Conservation (phyloP, 2,329 filamentous ascomycete species). For the Pseudonectria buxi region DNA sequence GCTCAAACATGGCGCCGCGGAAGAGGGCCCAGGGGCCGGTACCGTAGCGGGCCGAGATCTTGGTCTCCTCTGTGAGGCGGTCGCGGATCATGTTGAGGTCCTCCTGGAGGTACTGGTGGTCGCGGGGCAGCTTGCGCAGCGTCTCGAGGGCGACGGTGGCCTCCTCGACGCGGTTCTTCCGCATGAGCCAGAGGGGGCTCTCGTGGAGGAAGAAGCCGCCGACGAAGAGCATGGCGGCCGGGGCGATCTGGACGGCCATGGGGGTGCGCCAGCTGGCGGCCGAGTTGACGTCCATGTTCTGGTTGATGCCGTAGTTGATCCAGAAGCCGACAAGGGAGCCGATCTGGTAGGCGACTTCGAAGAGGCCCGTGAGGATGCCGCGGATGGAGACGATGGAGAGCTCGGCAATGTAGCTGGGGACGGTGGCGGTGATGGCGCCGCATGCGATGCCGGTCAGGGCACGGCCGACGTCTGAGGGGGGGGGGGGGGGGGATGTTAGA, state of each 20-base stretch:
- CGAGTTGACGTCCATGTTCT: slow-evolving; percentile 28
- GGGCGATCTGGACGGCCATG: slow-evolving; percentile 40
- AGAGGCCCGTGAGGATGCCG: slow-evolving; percentile 50
- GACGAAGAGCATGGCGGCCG: slow-evolving; percentile 35
- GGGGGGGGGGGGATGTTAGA: slow-evolving; percentile 2
- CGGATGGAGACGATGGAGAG: slow-evolving; percentile 52
- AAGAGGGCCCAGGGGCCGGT: slow-evolving; percentile 27
- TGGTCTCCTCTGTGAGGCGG: slow-evolving; percentile 28
- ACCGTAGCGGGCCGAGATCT: slow-evolving; percentile 27
- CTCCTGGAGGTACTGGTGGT: slow-evolving; percentile 37
- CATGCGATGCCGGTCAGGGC: slow-evolving; percentile 51
- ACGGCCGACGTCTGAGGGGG: slow-evolving; percentile 49
- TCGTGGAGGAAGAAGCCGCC: slow-evolving; percentile 40
- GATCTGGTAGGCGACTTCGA: slow-evolving; percentile 47
- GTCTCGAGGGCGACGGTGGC: slow-evolving; percentile 26
- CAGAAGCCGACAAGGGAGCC: slow-evolving; percentile 47
- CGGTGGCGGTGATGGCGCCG: slow-evolving; percentile 50
- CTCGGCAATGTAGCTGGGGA: slow-evolving; percentile 59
- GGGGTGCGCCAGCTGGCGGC: slow-evolving; percentile 41
- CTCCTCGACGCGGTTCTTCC: slow-evolving; percentile 26
- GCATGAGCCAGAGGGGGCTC: slow-evolving; percentile 34
- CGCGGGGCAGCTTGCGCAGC: slow-evolving; percentile 37
- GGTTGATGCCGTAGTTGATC: slow-evolving; percentile 39
- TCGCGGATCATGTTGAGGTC: slow-evolving; percentile 41
- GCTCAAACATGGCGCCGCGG: slow-evolving; percentile 27